Evolutionary conservation across 805 yeast species (phyloP).

Genomic region (Babjeviella inositovora): DNA sequence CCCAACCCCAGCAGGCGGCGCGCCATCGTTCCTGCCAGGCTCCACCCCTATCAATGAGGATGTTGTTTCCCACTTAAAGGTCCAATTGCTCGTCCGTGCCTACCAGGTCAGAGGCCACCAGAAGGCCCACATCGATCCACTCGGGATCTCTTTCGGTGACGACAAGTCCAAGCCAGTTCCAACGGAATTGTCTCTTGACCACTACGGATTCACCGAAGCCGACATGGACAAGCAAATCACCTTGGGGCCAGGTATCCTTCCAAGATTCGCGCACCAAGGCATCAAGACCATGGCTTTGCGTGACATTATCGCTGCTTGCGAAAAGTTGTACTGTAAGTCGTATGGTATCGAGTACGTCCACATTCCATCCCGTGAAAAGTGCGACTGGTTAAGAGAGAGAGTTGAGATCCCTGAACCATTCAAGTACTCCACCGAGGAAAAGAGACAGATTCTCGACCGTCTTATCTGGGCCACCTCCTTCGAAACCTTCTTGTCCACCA

Average conservation of each 20-base stretch:
- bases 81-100: conserved; percentile 92
- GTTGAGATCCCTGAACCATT: conserved; percentile 84
- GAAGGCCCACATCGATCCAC: conserved; percentile 92
- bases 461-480: conserved; percentile 93
- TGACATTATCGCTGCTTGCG: conserved; percentile 68
- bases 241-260: conserved; percentile 94
- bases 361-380: conserved; percentile 86
- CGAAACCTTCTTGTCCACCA: conserved; percentile 83
- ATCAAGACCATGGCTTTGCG: conserved; percentile 54
- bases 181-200: conserved; percentile 78
- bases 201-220: conserved; percentile 79
- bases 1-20: conserved; percentile 69
- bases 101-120: conserved; percentile 98
- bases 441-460: conserved; percentile 92
- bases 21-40: conserved; percentile 40
- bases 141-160: conserved; percentile 77
- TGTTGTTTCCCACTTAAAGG: conserved; percentile 80
- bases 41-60: conserved; percentile 31
- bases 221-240: conserved; percentile 76
- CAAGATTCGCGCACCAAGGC: conserved; percentile 63
- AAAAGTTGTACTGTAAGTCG: conserved; percentile 69
- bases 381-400: conserved; percentile 98
- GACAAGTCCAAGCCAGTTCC: conserved; percentile 39
- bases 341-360: conserved; percentile 95
- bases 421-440: conserved; percentile 74